Evolutionary conservation across 2,329 filamentous ascomycete species (phyloP), one percentile per base, ranked within the genome.

Genomic region (Trichoderma sp.): DNA sequence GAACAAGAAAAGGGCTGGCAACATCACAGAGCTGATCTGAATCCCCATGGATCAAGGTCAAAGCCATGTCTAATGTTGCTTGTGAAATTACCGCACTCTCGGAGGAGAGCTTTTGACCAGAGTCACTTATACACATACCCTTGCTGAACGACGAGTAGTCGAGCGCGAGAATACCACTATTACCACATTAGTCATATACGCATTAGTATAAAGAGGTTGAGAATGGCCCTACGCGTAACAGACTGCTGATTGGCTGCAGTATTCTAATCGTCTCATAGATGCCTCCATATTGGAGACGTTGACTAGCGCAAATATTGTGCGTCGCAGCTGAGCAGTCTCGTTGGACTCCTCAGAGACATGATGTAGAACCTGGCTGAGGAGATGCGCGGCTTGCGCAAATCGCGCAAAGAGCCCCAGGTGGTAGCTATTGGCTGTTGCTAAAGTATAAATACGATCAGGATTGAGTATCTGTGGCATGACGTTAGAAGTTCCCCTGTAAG

Each of bases 281-380:
- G 60, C 66, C 24, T 77, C 75, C 1, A 75, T 67, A 6, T 59
- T 69, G 6, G 64, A 68, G 4, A 77, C 60, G 6, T 73, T 59
- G 4, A 77, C 56, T 16, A 77, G 64, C 2, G 75, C 67, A 31
- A 73, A 69, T 35, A 77, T 77, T 14, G 75, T 77, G 35, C 75
- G 75, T 29, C 75, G 60, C 5, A 77, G 29, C 18, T 77, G 75
- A 4, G 67, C 18, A 9, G 65, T 77, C 7, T 71, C 73, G 35
- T 50, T 41, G 14, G 62, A 45, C 14, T 50, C 18, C 24, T 77
- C 74, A 16, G 67, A 16, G 31, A 66, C 38, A 0, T 62, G 60
- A 29, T 41, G 65, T 21, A 77, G 68, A 18, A 74, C 75, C 33
- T 77, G 62, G 45, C 74, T 77, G 16, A 77, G 73, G 35, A 76